These are phyloP conservation scores for Nicotiana tabacum DNA, from an alignment of 257 asterid species.

Conservation along the genomic window DNA sequence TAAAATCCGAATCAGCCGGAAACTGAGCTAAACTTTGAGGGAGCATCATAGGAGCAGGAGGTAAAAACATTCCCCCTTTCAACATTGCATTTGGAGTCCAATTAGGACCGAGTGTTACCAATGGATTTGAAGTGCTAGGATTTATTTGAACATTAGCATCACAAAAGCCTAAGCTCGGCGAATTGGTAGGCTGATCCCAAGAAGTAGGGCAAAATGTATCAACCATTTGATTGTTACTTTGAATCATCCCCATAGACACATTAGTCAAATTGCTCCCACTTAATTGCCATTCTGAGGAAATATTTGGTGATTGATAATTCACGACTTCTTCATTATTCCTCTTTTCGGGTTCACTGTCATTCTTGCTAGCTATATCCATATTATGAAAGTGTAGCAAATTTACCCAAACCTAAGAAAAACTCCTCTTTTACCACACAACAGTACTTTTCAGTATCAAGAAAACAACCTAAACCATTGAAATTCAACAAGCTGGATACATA, in stretches of 20 bases:
- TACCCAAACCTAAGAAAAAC: background rate
- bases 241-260: constrained; percentile 40
- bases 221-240: constrained; percentile 30
- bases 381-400: background rate
- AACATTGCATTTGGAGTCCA: constrained; percentile 46
- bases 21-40: constrained; percentile 63
- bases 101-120: constrained; percentile 23
- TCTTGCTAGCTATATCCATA: constrained; percentile 50
- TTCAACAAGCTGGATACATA: background rate
- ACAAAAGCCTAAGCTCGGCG: constrained; percentile 49
- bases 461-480: constrained; percentile 3
- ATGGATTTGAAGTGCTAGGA: constrained; percentile 27
- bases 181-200: constrained; percentile 56
- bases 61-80: constrained; percentile 53
- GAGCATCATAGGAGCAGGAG: constrained; percentile 44
- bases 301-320: constrained; percentile 38
- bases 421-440: constrained; percentile 11
- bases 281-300: constrained; percentile 62
- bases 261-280: constrained; percentile 36
- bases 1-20: constrained; percentile 78
- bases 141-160: constrained; percentile 41
- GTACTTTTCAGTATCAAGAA: constrained; percentile 1
- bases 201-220: constrained; percentile 49
- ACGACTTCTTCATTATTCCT: constrained; percentile 34
- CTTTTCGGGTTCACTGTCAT: constrained; percentile 40